These are phyloP conservation scores for Rhizopogon vinicolor DNA, from an alignment of 768 basidiomycete species.

Conservation along the genomic window DNA sequence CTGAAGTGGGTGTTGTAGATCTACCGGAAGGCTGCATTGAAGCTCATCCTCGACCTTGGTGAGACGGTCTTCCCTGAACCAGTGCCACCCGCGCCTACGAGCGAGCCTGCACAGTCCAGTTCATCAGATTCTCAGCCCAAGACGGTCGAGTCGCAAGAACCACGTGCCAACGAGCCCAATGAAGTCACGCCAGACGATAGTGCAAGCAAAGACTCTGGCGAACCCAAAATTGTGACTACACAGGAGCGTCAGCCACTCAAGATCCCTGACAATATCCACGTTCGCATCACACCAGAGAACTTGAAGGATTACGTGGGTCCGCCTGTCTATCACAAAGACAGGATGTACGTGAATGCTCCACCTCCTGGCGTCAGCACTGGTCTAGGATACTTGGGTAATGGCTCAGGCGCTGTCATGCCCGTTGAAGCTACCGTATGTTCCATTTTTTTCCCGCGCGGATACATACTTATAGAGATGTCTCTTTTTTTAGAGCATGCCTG, in stretches of 20 bases:
- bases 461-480: not conserved
- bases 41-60: slow-evolving; percentile 85
- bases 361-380: slow-evolving; percentile 95
- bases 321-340: slow-evolving; percentile 90
- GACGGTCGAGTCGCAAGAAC: slow-evolving; percentile 50
- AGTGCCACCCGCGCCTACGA: slow-evolving; percentile 12
- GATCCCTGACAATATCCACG: slow-evolving; percentile 74
- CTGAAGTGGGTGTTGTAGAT: slow-evolving; percentile 49
- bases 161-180: slow-evolving; percentile 34
- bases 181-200: slow-evolving; percentile 11
- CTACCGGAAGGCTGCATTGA: slow-evolving; percentile 92
- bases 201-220: slow-evolving; percentile 21
- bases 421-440: slow-evolving; percentile 83
- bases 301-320: slow-evolving; percentile 97
- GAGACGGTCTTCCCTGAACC: slow-evolving; percentile 84
- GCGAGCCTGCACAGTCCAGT: slow-evolving; percentile 3
- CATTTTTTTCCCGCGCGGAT: not conserved
- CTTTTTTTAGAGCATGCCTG: slow-evolving; percentile 82
- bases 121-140: slow-evolving; percentile 15
- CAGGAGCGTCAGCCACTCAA: slow-evolving; percentile 72
- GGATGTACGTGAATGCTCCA: slow-evolving; percentile 76
- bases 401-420: slow-evolving; percentile 95
- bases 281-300: slow-evolving; percentile 81
- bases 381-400: slow-evolving; percentile 93
- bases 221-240: slow-evolving; percentile 64